These are phyloP conservation scores for Pilaira anomala DNA, from an alignment of 192 early-diverging fungal species.

Conservation along the genomic window DNA sequence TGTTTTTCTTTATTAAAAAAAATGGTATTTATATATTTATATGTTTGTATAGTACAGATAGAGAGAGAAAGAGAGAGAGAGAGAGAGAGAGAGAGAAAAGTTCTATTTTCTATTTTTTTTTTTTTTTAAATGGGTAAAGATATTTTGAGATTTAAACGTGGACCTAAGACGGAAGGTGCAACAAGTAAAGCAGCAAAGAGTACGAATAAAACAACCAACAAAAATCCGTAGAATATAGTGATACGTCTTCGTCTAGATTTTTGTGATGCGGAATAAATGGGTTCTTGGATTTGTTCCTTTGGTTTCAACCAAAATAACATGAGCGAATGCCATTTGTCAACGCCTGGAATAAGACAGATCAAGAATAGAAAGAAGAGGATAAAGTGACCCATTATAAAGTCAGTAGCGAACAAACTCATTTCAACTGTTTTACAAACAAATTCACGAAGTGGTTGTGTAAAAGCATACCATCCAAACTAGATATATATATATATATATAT, in stretches of 20 bases:
- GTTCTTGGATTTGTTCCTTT: slow-evolving; percentile 65
- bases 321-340: slow-evolving; percentile 71
- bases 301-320: slow-evolving; percentile 82
- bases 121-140: slow-evolving; percentile 13
- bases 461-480: slow-evolving; percentile 36
- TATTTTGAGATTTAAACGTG: slow-evolving; percentile 16
- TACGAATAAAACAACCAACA: slow-evolving; percentile 56
- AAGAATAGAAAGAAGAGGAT: slow-evolving; percentile 73
- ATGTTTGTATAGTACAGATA: no score
- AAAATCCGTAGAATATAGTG: slow-evolving; percentile 60
- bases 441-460: slow-evolving; percentile 73
- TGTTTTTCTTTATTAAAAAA: no score
- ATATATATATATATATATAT: neutral
- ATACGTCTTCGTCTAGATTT: slow-evolving; percentile 57
- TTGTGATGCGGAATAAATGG: slow-evolving; percentile 68
- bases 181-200: slow-evolving; percentile 62
- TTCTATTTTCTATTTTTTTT: no score
- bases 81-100: no score
- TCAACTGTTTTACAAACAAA: slow-evolving; percentile 80
- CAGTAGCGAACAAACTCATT: slow-evolving; percentile 72
- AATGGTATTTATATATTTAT: no score
- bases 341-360: slow-evolving; percentile 64
- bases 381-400: slow-evolving; percentile 73
- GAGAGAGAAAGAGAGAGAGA: no score
- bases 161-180: slow-evolving; percentile 50